A percentile compares a stretch with the other conserved stretches of the same genome.
phyloP scores from a whole-genome alignment of 2,329 filamentous ascomycete genomes.

The Xenoacremonium recifei region DNA sequence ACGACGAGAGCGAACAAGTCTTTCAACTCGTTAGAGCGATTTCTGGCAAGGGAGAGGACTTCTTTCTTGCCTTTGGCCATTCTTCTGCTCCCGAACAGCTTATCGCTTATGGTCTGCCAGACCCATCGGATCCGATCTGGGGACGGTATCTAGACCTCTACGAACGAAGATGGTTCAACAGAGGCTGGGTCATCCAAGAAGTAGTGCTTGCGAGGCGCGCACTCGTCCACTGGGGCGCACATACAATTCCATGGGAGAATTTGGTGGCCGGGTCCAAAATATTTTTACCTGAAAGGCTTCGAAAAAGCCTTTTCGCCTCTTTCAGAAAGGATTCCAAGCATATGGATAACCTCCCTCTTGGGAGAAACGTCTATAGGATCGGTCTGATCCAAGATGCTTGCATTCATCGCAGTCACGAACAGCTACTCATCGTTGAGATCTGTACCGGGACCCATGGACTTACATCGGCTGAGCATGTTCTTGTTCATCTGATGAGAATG shows the following conservation, averaged over 20 bases:
- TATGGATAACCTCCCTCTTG: not conserved
- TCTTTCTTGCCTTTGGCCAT: not conserved
- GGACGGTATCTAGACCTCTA: not conserved
- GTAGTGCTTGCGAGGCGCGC: not conserved
- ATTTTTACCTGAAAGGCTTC: not conserved
- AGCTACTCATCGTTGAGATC: not conserved
- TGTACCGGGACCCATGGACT: not conserved
- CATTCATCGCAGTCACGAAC: not conserved
- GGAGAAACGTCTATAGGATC: not conserved
- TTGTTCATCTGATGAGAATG: not conserved
- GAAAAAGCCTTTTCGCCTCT: not conserved
- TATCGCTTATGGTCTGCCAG: not conserved
- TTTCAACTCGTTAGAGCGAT: not conserved
- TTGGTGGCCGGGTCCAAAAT: not conserved
- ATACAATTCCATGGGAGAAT: not conserved
- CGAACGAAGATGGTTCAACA: not conserved
- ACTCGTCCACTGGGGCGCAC: not conserved
- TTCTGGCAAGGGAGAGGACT: not conserved
- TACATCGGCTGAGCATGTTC: not conserved
- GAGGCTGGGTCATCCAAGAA: not conserved
- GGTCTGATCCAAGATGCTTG: not conserved
- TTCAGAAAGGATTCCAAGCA: not conserved
- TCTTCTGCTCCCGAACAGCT: not conserved
- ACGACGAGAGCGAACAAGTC: not conserved
- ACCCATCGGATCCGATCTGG: not conserved